Evolutionary conservation across 2,329 filamentous ascomycete genomes (phyloP).

Genomic region (Cephalotrichum gorgonifer): DNA sequence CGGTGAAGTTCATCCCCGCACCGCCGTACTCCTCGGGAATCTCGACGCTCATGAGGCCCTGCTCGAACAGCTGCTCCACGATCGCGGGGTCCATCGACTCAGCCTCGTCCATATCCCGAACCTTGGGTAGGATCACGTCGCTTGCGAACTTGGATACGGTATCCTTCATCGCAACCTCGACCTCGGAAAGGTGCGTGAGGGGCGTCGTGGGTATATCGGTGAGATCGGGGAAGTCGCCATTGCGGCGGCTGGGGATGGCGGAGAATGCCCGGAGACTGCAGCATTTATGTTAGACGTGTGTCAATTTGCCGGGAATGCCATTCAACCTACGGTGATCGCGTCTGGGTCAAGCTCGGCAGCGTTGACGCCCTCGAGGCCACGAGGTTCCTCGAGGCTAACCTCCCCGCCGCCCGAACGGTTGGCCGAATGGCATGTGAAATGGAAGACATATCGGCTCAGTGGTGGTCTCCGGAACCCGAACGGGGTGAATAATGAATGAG

Average conservation of each 20-base stretch:
- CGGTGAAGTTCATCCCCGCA: slow-evolving; percentile 97
- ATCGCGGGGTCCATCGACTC: slow-evolving; percentile 84
- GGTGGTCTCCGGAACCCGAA: background rate
- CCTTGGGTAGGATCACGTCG: slow-evolving; percentile 81
- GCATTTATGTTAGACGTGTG: background rate
- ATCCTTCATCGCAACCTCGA: slow-evolving; percentile 81
- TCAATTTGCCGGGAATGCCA: background rate
- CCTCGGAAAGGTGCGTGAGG: slow-evolving; percentile 85
- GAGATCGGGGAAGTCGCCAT: slow-evolving; percentile 45
- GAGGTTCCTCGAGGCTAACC: background rate
- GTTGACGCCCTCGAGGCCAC: background rate
- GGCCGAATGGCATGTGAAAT: slow-evolving; percentile 8
- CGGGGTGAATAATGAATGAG: background rate
- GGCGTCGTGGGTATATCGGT: slow-evolving; percentile 77
- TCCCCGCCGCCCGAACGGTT: slow-evolving; percentile 2
- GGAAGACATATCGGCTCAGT: slow-evolving; percentile 6
- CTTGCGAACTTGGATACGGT: slow-evolving; percentile 83
- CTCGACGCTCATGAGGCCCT: slow-evolving; percentile 94
- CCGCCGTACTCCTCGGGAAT: slow-evolving; percentile 96
- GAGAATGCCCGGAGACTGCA: slow-evolving; percentile 44
- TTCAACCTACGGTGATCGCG: background rate
- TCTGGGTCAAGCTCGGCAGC: background rate
- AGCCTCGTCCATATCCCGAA: slow-evolving; percentile 94
- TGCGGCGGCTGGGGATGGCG: slow-evolving; percentile 44
- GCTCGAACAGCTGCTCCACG: slow-evolving; percentile 91